These are phyloP conservation scores for Mycena crocata DNA, from an alignment of 768 basidiomycete species.

Conservation along the genomic window DNA sequence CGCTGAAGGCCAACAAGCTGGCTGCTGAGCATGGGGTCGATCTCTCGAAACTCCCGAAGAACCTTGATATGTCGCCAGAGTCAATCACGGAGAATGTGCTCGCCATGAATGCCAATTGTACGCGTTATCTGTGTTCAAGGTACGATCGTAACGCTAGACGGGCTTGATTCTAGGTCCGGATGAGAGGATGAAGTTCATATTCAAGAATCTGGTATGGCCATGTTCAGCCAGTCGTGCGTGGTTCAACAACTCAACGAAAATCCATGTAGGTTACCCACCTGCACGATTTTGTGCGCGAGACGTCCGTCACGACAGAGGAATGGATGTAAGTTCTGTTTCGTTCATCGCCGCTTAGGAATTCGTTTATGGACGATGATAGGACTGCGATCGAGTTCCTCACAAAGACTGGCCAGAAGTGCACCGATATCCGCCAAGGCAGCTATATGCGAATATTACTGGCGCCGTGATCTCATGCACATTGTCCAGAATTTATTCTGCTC, in stretches of 20 bases:
- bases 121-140: conserved; percentile 21
- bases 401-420: conserved; percentile 76
- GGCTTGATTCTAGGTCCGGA: conserved; percentile 43
- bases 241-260: neutral
- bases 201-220: conserved; percentile 52
- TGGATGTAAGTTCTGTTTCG: conserved; percentile 67
- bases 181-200: conserved; percentile 57
- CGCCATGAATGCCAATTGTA: conserved; percentile 54
- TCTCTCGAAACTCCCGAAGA: conserved; percentile 53
- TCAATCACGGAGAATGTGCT: conserved; percentile 56
- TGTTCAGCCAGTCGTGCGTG: neutral
- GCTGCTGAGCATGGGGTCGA: conserved; percentile 51
- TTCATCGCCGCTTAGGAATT: neutral
- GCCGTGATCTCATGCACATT: conserved; percentile 38
- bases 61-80: conserved; percentile 54
- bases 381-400: conserved; percentile 83
- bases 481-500: conserved; percentile 84
- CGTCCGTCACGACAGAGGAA: conserved; percentile 83
- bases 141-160: too few species aligned
- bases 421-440: conserved; percentile 68
- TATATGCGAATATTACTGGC: neutral
- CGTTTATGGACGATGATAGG: conserved; percentile 40
- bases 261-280: conserved; percentile 68
- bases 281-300: conserved; percentile 81
- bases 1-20: conserved; percentile 42